Evolutionary conservation across 2,329 filamentous ascomycete genomes (phyloP).

Genomic region (Pseudogymnoascus sp.): DNA sequence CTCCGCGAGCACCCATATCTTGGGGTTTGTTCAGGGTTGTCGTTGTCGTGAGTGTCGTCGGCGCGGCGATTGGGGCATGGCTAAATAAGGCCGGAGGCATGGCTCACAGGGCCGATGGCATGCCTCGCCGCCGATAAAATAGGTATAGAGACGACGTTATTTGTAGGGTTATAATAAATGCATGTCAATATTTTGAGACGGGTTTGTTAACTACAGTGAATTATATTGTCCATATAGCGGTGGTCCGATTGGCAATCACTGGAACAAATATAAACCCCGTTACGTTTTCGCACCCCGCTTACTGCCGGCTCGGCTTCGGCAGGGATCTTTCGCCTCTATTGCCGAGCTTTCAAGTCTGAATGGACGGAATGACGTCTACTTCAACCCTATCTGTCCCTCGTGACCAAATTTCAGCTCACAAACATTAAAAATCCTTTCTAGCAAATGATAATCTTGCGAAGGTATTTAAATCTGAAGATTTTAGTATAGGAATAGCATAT

Average conservation of each 20-base stretch:
- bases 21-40: slow-evolving; percentile 36
- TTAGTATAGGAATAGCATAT: too few relatives aligned
- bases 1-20: slow-evolving; percentile 28
- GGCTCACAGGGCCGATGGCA: slow-evolving; percentile 42
- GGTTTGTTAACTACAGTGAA: background rate
- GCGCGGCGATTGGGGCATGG: slow-evolving; percentile 47
- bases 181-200: slow-evolving; percentile 14
- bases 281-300: background rate
- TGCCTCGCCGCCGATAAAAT: slow-evolving; percentile 33
- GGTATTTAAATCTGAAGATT: too few relatives aligned
- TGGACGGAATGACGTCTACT: background rate
- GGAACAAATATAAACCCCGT: background rate
- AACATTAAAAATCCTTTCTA: too few relatives aligned
- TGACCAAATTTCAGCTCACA: too few relatives aligned
- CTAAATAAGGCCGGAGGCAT: slow-evolving; percentile 49
- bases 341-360: background rate
- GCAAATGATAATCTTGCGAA: too few relatives aligned
- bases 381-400: background rate
- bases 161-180: background rate
- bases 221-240: background rate
- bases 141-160: background rate
- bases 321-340: background rate
- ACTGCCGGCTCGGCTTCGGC: background rate
- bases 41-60: slow-evolving; percentile 33
- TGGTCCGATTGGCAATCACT: background rate